A percentile compares a stretch with the other conserved stretches of the same genome.
phyloP scores from a whole-genome alignment of 2,329 filamentous ascomycete species.

The Blastomyces emzantsi region DNA sequence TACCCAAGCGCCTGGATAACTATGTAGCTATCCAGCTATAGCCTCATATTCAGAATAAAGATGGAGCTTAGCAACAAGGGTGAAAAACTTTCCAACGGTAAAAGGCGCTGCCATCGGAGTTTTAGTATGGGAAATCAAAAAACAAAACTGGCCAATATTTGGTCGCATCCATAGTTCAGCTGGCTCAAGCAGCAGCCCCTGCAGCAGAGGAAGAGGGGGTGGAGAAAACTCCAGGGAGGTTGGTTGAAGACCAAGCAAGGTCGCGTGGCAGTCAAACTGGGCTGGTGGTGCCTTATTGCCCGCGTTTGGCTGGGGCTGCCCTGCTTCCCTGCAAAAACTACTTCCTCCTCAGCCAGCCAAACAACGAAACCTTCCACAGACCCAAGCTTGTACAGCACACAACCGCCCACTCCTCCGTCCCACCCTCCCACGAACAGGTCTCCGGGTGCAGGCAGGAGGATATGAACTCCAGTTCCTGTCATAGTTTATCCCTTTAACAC shows the following conservation, averaged over 20 bases:
- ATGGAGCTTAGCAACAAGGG: not conserved
- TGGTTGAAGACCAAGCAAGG: not conserved
- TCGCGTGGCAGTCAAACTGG: conserved; percentile 3
- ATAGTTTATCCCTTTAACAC: not conserved
- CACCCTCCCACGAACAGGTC: not conserved
- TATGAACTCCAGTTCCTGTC: not conserved
- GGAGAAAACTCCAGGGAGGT: not conserved
- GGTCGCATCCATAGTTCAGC: not conserved
- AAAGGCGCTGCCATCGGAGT: not conserved
- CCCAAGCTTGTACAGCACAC: not conserved
- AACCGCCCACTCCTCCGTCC: not conserved
- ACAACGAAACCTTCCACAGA: not conserved
- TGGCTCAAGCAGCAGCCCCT: not conserved
- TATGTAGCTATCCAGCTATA: not conserved
- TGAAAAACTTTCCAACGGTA: not conserved
- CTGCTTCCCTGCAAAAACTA: not conserved
- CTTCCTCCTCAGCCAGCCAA: conserved; percentile 5
- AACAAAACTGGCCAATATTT: not conserved
- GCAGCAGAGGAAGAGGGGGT: not conserved
- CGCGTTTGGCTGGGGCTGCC: not conserved
- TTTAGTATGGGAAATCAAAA: not conserved
- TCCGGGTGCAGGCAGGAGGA: not conserved
- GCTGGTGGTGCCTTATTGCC: not conserved
- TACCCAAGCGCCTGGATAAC: not conserved
- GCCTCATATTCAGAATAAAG: not conserved